Percentiles rank a stretch among this genome's conserved stretches.
phyloP scores from a whole-genome alignment of 192 early-diverging fungal genomes.

The Coemansia sp. region DNA sequence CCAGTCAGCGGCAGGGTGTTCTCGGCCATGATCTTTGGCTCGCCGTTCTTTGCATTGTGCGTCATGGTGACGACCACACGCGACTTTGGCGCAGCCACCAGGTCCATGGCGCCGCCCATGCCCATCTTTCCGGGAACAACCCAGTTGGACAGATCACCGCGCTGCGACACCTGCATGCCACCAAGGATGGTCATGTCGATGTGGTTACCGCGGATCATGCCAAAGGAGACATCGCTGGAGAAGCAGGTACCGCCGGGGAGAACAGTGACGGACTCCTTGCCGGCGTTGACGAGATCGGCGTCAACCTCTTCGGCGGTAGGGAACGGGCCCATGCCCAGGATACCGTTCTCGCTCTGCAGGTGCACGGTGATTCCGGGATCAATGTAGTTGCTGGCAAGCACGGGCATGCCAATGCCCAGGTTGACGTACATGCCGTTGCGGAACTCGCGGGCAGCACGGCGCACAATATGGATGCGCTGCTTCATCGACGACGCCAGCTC shows the following conservation, averaged over 20 bases:
- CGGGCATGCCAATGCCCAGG: conserved; percentile 78
- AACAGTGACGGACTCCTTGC: conserved; percentile 75
- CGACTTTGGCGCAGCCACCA: conserved; percentile 64
- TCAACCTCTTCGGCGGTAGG: conserved; percentile 67
- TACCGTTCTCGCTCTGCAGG: conserved; percentile 78
- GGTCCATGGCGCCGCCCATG: conserved; percentile 80
- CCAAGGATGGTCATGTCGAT: conserved; percentile 75
- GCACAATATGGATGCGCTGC: conserved; percentile 66
- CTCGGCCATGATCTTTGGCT: conserved; percentile 68
- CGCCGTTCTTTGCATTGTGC: conserved; percentile 60
- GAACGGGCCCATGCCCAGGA: conserved; percentile 74
- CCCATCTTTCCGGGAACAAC: conserved; percentile 83
- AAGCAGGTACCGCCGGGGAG: conserved; percentile 66
- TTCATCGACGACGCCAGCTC: conserved; percentile 36
- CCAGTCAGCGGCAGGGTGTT: conserved; percentile 74
- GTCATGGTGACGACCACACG: conserved; percentile 77
- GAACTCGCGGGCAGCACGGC: conserved; percentile 75
- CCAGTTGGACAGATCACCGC: conserved; percentile 81
- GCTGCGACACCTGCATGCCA: conserved; percentile 71
- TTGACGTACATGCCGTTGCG: conserved; percentile 71
- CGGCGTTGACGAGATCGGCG: conserved; percentile 77
- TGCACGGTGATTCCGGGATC: conserved; percentile 65
- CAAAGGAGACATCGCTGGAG: conserved; percentile 72
- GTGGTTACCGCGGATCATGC: conserved; percentile 76
- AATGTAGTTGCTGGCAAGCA: conserved; percentile 73